Evolutionary conservation across 2,329 filamentous ascomycete genomes (phyloP).

Genomic region (Claviceps capensis): DNA sequence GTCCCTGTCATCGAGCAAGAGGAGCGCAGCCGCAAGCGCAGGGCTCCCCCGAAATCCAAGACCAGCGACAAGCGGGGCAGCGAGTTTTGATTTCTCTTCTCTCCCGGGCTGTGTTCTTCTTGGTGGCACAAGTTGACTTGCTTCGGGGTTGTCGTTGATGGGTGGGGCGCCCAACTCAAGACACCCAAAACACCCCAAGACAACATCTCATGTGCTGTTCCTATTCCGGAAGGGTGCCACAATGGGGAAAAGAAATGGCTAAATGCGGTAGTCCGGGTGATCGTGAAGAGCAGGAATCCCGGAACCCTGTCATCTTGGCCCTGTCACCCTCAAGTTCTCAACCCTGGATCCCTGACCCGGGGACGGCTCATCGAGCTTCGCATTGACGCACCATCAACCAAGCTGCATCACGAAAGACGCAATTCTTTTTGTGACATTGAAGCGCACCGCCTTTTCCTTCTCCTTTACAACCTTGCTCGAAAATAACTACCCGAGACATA

Average conservation of each 20-base stretch:
- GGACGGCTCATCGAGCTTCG: not conserved
- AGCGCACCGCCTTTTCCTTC: not conserved
- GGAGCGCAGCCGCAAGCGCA: conserved; percentile 25
- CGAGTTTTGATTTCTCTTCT: conserved; percentile 14
- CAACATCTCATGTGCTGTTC: conserved; percentile 1
- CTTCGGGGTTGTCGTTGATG: no score
- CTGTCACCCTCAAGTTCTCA: no score
- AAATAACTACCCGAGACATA: not conserved
- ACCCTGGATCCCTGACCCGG: not conserved
- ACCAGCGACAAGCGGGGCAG: conserved; percentile 17
- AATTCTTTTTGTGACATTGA: not conserved
- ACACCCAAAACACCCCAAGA: not conserved
- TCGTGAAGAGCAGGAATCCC: no score
- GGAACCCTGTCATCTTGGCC: no score
- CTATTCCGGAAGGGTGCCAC: not conserved
- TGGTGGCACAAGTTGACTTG: no score
- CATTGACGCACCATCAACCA: not conserved
- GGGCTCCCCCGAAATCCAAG: conserved; percentile 25
- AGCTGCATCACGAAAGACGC: not conserved
- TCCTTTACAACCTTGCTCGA: not conserved
- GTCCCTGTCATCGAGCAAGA: conserved; percentile 27
- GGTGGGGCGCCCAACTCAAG: no score
- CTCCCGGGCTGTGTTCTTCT: not conserved
- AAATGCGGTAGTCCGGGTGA: no score
- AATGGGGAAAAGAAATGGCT: not conserved